Conservation (phyloP, 768 basidiomycete species). For the Lactarius sanguifluus region DNA sequence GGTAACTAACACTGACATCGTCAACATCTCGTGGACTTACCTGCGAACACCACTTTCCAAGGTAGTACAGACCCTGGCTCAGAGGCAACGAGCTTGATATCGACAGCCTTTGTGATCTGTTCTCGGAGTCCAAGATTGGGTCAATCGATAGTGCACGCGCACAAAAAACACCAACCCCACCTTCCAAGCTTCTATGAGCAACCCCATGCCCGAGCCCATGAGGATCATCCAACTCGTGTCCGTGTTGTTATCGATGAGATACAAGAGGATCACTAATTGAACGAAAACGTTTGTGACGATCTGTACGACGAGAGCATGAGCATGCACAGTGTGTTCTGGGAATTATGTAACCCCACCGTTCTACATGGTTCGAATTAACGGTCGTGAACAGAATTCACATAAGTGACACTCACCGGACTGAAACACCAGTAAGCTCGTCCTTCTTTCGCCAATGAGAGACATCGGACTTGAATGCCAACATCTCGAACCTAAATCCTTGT, state of each 20-base stretch:
- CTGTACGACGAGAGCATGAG: slow-evolving; percentile 34
- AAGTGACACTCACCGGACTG: slow-evolving; percentile 60
- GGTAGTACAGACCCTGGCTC: slow-evolving; percentile 68
- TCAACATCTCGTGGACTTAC: slow-evolving; percentile 42
- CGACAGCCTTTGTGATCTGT: slow-evolving; percentile 87
- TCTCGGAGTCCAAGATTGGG: slow-evolving; percentile 3
- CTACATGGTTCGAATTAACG: slow-evolving; percentile 10
- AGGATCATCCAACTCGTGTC: slow-evolving; percentile 99
- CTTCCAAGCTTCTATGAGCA: slow-evolving; percentile 94
- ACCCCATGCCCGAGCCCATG: slow-evolving; percentile 78
- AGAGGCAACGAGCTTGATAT: slow-evolving; percentile 67
- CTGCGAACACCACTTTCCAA: slow-evolving; percentile 79
- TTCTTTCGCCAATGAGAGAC: slow-evolving; percentile 94
- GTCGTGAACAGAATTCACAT: slow-evolving; percentile 30
- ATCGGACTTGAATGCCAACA: slow-evolving; percentile 94
- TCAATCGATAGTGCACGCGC: neutral
- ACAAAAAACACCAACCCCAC: slow-evolving; percentile 37
- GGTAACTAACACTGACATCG: slow-evolving; percentile 22
- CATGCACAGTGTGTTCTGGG: slow-evolving; percentile 44
- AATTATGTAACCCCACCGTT: slow-evolving; percentile 11
- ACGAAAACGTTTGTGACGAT: slow-evolving; percentile 94
- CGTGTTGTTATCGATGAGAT: slow-evolving; percentile 92
- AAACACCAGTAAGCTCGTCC: slow-evolving; percentile 94
- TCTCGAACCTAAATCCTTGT: slow-evolving; percentile 67
- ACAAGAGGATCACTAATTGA: slow-evolving; percentile 86